Evolutionary conservation across 108 stramenopile species (phyloP).

Genomic region (Seminavis robusta): DNA sequence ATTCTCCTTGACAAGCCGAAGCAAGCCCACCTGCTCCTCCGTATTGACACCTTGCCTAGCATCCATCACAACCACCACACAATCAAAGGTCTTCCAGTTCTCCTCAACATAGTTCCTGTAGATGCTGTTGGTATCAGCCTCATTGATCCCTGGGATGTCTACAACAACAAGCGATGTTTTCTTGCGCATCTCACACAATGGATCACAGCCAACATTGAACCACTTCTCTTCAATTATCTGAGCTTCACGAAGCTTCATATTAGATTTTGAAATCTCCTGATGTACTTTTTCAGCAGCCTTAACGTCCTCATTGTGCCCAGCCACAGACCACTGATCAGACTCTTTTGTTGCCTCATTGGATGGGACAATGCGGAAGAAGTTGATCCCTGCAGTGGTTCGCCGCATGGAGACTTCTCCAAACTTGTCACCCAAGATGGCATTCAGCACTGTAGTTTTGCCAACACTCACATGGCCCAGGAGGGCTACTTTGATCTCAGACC

Average conservation of each 20-base stretch:
- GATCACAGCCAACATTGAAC: constrained; percentile 28
- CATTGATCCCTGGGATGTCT: constrained; percentile 29
- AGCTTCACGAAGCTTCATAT: constrained; percentile 20
- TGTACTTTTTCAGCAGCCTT: constrained; percentile 13
- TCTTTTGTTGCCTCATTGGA: not conserved
- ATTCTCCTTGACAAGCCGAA: constrained; percentile 16
- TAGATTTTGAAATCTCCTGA: constrained; percentile 20
- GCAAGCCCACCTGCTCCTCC: constrained; percentile 16
- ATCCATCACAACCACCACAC: constrained; percentile 28
- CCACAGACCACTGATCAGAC: not conserved
- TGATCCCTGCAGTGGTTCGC: constrained; percentile 28
- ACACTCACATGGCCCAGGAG: constrained; percentile 25
- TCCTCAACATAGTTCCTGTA: constrained; percentile 21
- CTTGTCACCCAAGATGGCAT: constrained; percentile 23
- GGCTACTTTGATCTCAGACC: no score
- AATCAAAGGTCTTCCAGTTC: constrained; percentile 27
- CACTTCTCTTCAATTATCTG: constrained; percentile 15
- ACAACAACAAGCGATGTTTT: constrained; percentile 25
- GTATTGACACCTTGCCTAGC: constrained; percentile 23
- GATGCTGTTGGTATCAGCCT: constrained; percentile 13
- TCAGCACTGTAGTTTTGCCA: constrained; percentile 25
- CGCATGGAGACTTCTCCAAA: constrained; percentile 25
- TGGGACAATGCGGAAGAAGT: constrained; percentile 16
- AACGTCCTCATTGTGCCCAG: not conserved
- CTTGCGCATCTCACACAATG: constrained; percentile 17